phyloP scores from a whole-genome alignment of 257 asterid genomes.

The Knoxia roxburghii region DNA sequence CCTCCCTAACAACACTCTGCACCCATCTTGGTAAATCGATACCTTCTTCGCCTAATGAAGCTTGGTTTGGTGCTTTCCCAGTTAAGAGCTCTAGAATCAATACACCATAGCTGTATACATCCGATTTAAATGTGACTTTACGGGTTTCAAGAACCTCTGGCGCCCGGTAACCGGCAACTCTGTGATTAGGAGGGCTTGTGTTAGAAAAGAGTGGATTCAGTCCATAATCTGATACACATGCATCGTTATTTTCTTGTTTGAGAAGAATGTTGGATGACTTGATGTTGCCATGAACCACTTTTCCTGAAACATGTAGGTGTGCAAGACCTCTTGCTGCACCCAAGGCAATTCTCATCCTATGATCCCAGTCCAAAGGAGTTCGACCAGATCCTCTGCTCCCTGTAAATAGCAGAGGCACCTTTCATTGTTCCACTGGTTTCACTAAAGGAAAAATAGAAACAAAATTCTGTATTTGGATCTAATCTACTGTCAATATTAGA shows the following conservation, averaged over 20 bases:
- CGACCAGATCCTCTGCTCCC: conserved; percentile 99
- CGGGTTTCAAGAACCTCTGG: conserved; percentile 90
- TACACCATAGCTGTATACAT: conserved; percentile 88
- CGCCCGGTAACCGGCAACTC: conserved; percentile 84
- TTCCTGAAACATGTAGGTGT: conserved; percentile 66
- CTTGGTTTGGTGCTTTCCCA: conserved; percentile 91
- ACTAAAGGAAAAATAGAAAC: background rate
- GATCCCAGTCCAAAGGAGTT: conserved; percentile 94
- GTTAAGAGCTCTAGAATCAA: conserved; percentile 72
- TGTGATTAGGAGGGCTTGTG: conserved; percentile 63
- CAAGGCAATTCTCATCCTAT: conserved; percentile 62
- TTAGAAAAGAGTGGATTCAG: conserved; percentile 67
- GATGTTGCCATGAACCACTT: conserved; percentile 84
- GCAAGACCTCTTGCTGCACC: conserved; percentile 79
- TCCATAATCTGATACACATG: conserved; percentile 76
- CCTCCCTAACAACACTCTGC: conserved; percentile 92
- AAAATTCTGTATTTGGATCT: background rate
- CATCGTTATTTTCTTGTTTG: conserved; percentile 53
- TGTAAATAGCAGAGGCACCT: conserved; percentile 14
- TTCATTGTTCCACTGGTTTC: background rate
- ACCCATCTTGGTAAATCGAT: conserved; percentile 97
- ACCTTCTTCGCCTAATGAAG: conserved; percentile 91
- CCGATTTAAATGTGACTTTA: conserved; percentile 69
- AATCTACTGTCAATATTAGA: background rate
- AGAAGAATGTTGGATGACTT: conserved; percentile 90